Evolutionary conservation across 208 protist species (phyloP), one percentile per base, ranked within the genome.

Genomic region (Trypanosoma scelopori): DNA sequence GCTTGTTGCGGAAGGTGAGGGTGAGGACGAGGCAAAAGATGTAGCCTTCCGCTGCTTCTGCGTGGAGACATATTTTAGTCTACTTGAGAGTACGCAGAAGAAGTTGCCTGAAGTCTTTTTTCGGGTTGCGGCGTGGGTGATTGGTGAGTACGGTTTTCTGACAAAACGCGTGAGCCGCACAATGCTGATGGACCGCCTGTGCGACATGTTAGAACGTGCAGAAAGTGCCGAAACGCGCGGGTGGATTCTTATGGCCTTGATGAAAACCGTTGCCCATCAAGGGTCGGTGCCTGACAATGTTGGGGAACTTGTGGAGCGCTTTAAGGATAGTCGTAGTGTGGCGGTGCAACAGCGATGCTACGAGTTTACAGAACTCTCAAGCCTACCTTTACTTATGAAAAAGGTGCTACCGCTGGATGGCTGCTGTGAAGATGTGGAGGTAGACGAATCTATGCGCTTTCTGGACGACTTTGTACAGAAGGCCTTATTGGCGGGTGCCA

Each of bases 111-210:
- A 93, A 42, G 45, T 67, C n/a, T 56, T 95, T 32, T 64, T 69
- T 16, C 80, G 87, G 39, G 76, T 97, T 25, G 87, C 79, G 13
- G 84, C 87, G 11, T 98, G 94, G 95, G 82, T 97, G 45, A 84
- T 98, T 28, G 94, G 95, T 15, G 97, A 98, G 77, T 98, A 98
- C 71, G 91, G 90, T 37, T 96, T 94, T 69, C 73, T 98, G 16
- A 52, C 74, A 35, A 75, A 78, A 37, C 37, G 71, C 5, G 59
- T 82, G 49, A 80, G 61, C 64, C 57, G 68, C 13, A 68, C 55
- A 11, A 81, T 82, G 70, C 53, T 95, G 3, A 20, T 93, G n/a
- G 81, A 91, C 45, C 68, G 79, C 7, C 63, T 95, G 27, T 87
- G 79, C 52, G 88, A 96, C 63, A 58, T 82, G 37, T 60, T 91